These are phyloP conservation scores for Theileria parva DNA, from an alignment of 169 alveolate species.

Conservation along the genomic window DNA sequence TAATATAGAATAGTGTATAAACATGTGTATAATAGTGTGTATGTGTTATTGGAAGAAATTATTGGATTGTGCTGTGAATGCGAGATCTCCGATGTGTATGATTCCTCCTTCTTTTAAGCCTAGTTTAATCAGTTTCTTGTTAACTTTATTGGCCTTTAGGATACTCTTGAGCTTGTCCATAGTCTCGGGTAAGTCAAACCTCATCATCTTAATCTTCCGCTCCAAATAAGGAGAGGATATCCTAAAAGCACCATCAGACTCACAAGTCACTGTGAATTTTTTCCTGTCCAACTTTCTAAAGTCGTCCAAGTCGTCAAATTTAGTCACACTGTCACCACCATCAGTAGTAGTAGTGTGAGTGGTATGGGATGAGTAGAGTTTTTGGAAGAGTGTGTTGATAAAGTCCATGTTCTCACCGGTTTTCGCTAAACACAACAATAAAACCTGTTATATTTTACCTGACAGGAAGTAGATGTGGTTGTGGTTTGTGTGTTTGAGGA, in stretches of 20 bases:
- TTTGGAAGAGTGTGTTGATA: neutral
- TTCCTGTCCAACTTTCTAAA: slow-evolving; percentile 67
- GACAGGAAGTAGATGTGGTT: slow-evolving; percentile 45
- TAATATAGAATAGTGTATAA: neutral
- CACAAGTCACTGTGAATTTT: slow-evolving; percentile 58
- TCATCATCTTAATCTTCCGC: slow-evolving; percentile 73
- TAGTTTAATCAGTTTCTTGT: slow-evolving; percentile 30
- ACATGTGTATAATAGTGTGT: neutral
- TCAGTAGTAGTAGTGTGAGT: slow-evolving; percentile 14
- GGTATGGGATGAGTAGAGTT: slow-evolving; percentile 15
- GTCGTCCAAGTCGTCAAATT: slow-evolving; percentile 42
- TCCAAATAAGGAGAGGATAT: slow-evolving; percentile 66
- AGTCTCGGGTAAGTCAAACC: slow-evolving; percentile 62
- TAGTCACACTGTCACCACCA: neutral
- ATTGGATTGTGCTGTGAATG: slow-evolving; percentile 26
- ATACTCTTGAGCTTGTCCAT: slow-evolving; percentile 49
- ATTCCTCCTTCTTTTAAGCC: slow-evolving; percentile 54
- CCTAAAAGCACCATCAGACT: slow-evolving; percentile 64
- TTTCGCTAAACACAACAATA: slow-evolving; percentile 27
- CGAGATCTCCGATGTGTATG: slow-evolving; percentile 31
- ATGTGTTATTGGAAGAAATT: neutral
- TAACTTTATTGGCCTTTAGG: slow-evolving; percentile 29
- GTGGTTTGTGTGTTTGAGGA: slow-evolving; percentile 23
- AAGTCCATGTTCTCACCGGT: slow-evolving; percentile 43
- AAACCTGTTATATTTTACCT: slow-evolving; percentile 12